phyloP scores from a whole-genome alignment of 495 filamentous ascomycete species.

The Penicillium fimorum region DNA sequence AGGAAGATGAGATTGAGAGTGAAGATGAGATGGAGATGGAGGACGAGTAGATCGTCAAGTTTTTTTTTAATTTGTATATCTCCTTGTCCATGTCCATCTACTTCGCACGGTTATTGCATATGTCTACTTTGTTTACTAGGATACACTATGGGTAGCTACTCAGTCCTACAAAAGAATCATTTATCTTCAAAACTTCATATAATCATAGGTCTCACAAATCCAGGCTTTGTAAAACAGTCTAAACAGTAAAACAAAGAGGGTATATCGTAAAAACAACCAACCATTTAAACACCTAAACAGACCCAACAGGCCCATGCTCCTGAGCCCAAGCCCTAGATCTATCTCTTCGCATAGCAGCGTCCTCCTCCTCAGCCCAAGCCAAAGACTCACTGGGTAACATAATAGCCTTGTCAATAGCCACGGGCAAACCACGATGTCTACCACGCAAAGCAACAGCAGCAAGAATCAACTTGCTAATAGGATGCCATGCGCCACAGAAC shows the following conservation, averaged over 20 bases:
- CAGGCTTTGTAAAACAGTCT: conserved; percentile 4
- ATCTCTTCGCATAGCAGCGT: conserved; percentile 48
- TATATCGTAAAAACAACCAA: neutral
- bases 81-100: conserved; percentile 15
- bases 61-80: conserved; percentile 22
- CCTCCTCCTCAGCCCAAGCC: conserved; percentile 59
- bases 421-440: conserved; percentile 74
- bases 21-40: conserved; percentile 36
- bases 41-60: conserved; percentile 30
- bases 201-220: conserved; percentile 7
- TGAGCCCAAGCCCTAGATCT: conserved; percentile 24
- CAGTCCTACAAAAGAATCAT: conserved; percentile 24
- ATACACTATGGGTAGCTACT: conserved; percentile 8
- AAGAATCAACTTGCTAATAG: conserved; percentile 71
- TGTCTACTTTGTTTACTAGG: conserved; percentile 8
- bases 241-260: neutral
- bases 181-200: conserved; percentile 11
- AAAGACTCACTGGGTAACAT: conserved; percentile 63
- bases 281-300: conserved; percentile 35
- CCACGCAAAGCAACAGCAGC: conserved; percentile 77
- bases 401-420: conserved; percentile 77
- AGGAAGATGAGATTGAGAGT: conserved; percentile 22
- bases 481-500: conserved; percentile 71
- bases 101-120: conserved; percentile 12
- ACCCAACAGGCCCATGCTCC: conserved; percentile 29